These are phyloP conservation scores for Aureobasidium sp. DNA, from an alignment of 2,329 filamentous ascomycete genomes.

Conservation along the genomic window DNA sequence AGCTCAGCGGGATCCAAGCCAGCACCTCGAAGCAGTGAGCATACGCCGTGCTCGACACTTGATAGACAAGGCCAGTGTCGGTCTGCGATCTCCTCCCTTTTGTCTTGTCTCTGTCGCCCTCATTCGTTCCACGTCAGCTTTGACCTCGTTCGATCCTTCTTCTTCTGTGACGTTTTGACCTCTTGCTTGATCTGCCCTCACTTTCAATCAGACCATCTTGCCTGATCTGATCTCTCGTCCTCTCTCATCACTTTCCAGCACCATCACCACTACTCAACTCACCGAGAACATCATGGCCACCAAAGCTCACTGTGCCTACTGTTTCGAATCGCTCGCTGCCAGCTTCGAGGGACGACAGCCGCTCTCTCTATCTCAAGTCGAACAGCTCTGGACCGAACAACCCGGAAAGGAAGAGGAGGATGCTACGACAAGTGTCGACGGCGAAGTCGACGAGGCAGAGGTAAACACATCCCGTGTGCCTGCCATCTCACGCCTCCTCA, in stretches of 20 bases:
- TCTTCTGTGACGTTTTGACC: neutral
- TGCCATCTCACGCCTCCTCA: conserved; percentile 39
- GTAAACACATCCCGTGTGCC: conserved; percentile 29
- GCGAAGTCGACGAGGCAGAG: conserved; percentile 14
- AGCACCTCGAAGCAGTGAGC: neutral
- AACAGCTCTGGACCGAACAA: conserved; percentile 57
- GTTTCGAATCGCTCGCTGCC: conserved; percentile 80
- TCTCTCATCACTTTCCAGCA: neutral
- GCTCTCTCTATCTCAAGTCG: conserved; percentile 60
- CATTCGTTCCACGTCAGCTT: neutral
- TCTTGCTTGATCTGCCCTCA: neutral
- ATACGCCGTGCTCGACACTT: neutral
- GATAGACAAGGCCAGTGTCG: neutral
- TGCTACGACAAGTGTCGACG: conserved; percentile 23
- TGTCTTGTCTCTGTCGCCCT: neutral
- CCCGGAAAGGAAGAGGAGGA: conserved; percentile 28
- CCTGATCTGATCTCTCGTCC: neutral
- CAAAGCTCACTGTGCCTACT: conserved; percentile 78
- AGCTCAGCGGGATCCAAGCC: neutral
- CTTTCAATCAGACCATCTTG: neutral
- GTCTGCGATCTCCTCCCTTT: neutral
- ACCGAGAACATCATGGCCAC: conserved; percentile 60
- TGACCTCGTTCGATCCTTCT: neutral
- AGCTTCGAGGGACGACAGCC: conserved; percentile 64
- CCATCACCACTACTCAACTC: neutral